A percentile compares a stretch with the other conserved stretches of the same genome.
Conservation (phyloP, 192 early-diverging fungal species). For the Phlyctochytrium arcticum region DNA sequence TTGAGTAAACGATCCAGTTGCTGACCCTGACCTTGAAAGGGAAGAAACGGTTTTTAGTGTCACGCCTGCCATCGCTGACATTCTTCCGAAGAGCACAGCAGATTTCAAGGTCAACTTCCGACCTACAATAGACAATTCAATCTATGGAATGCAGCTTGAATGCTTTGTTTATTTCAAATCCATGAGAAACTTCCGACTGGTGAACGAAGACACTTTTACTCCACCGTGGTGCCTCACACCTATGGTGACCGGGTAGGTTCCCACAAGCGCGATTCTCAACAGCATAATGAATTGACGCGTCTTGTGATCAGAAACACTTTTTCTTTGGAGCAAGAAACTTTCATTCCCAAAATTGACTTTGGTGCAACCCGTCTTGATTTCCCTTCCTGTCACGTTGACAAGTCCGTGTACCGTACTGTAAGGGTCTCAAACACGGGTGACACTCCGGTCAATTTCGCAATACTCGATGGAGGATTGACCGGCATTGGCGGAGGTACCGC, state of each 20-base stretch:
- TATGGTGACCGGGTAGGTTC: constrained; percentile 42
- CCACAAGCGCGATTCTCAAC: too few relatives aligned
- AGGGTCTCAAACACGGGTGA: constrained; percentile 50
- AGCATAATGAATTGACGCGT: too few relatives aligned
- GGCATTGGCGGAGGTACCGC: constrained; percentile 37
- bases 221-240: constrained; percentile 58
- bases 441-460: constrained; percentile 51
- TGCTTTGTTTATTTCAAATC: constrained; percentile 59
- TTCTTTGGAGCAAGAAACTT: constrained; percentile 44
- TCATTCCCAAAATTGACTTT: constrained; percentile 55
- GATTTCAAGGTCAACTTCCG: constrained; percentile 51
- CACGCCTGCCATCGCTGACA: constrained; percentile 37
- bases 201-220: constrained; percentile 56
- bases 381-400: constrained; percentile 48
- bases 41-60: constrained; percentile 46
- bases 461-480: constrained; percentile 29
- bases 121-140: constrained; percentile 48
- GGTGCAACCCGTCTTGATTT: constrained; percentile 41
- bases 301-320: constrained; percentile 47
- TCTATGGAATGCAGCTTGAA: constrained; percentile 52
- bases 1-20: not conserved
- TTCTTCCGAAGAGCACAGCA: constrained; percentile 33
- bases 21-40: constrained; percentile 1
- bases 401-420: constrained; percentile 48
- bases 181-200: constrained; percentile 57